Evolutionary conservation across 441 rosid species (phyloP).

Genomic region (Theobroma grandiflorum): DNA sequence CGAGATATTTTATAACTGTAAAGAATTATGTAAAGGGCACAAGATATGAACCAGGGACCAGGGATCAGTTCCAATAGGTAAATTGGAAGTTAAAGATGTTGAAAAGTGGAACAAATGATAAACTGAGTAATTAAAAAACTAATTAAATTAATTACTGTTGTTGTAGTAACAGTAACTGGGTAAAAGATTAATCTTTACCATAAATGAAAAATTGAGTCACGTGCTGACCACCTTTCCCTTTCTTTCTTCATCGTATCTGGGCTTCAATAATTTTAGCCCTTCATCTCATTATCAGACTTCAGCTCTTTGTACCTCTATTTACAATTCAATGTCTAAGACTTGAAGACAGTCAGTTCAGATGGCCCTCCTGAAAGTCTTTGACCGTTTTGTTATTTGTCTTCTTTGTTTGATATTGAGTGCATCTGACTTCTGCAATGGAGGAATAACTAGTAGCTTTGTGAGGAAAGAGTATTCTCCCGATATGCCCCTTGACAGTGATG

Average conservation of each 20-base stretch:
- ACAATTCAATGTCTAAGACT: not conserved
- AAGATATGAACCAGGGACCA: not conserved
- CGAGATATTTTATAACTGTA: no score
- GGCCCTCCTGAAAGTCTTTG: not conserved
- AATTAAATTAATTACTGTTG: no score
- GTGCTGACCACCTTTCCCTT: no score
- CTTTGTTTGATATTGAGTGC: constrained; percentile 43
- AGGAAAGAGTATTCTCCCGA: constrained; percentile 60
- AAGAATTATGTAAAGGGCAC: not conserved
- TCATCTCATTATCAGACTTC: no score
- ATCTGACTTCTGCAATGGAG: constrained; percentile 65
- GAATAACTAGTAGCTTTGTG: constrained; percentile 68
- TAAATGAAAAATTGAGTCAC: no score
- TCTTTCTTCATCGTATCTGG: no score
- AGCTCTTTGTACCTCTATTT: no score
- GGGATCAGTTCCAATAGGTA: not conserved
- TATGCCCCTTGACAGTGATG: constrained; percentile 88
- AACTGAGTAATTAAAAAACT: no score
- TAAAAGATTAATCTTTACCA: no score
- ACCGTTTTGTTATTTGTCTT: not conserved
- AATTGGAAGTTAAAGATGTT: not conserved
- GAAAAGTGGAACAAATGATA: no score
- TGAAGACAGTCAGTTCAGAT: not conserved
- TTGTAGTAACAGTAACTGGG: no score
- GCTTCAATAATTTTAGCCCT: no score